Conservation (phyloP, 2,329 filamentous ascomycete genomes). For the Cercospora janseana region DNA sequence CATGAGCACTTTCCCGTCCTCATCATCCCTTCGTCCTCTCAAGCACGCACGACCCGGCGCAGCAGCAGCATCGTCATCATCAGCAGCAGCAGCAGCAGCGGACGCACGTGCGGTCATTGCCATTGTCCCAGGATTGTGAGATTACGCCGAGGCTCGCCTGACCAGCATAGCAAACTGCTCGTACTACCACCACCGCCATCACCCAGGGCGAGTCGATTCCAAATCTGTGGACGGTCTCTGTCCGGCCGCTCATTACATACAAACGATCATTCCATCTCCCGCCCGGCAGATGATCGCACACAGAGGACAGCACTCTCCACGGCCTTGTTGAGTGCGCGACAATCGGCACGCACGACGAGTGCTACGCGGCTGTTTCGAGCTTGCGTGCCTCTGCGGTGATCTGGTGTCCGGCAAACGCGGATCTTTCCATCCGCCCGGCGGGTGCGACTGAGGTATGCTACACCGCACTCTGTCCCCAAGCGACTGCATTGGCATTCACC, state of each 20-base stretch:
- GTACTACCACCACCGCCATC: too few relatives aligned
- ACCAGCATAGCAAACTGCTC: neutral
- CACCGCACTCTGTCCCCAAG: constrained; percentile 3
- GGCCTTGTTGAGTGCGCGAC: too few relatives aligned
- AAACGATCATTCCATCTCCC: neutral
- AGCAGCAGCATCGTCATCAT: too few relatives aligned
- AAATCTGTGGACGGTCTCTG: neutral
- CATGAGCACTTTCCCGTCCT: too few relatives aligned
- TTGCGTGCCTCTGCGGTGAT: too few relatives aligned
- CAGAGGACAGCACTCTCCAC: too few relatives aligned
- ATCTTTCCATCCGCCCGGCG: constrained; percentile 17
- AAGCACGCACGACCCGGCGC: too few relatives aligned
- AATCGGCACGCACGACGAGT: constrained; percentile 9
- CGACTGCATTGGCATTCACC: too few relatives aligned
- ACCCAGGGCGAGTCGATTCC: too few relatives aligned
- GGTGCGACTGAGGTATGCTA: constrained; percentile 27
- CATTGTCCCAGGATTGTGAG: neutral
- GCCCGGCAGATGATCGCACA: neutral
- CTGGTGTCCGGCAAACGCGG: constrained; percentile 15
- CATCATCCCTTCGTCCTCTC: too few relatives aligned
- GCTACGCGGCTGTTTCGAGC: constrained; percentile 19
- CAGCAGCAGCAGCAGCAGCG: neutral
- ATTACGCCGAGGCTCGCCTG: neutral
- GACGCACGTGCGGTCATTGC: neutral
- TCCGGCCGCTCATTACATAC: neutral